Base-by-base conservation (phyloP, 139 green algal species). In the Trebouxia sp. region DNA sequence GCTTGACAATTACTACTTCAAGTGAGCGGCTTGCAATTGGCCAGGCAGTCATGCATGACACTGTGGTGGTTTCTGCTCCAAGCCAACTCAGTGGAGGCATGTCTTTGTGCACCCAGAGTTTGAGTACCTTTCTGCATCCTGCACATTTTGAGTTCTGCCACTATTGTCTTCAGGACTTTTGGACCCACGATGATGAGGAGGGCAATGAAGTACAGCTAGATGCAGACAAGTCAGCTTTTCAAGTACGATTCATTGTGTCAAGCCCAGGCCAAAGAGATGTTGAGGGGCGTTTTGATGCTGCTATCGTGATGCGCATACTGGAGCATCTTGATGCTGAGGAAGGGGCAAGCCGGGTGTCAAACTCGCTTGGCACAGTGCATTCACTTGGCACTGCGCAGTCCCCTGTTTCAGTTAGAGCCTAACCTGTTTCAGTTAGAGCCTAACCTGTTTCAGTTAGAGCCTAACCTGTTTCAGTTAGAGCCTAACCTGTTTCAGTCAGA, bases 101-200 rank as follows among this genome's bases (percentile, higher is more conserved):
- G 32, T 24, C 8, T n/a, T n/a, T n/a, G n/a, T n/a, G n/a, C n/a
- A n/a, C n/a, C n/a, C n/a, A n/a, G n/a, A n/a, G n/a, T n/a, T n/a
- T n/a, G n/a, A n/a, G n/a, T n/a, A n/a, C n/a, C n/a, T n/a, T n/a
- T n/a, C n/a, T n/a, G n/a, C n/a, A n/a, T n/a, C n/a, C n/a, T n/a
- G n/a, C n/a, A n/a, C n/a, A n/a, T n/a, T n/a, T n/a, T n/a, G n/a
- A n/a, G n/a, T n/a, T n/a, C n/a, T n/a, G n/a, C n/a, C n/a, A n/a
- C n/a, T n/a, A n/a, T n/a, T n/a, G n/a, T n/a, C 47, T 42, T 41
- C 69, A 76, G 66, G 70, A 85, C 32, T 80, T 80, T 5, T 80
- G 75, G 75, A 62, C 48, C 7, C 75, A 80, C 22, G 24, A 45
- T 20, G 75, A 80, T 43, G 15, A 30, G 14, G 11, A 72, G 32